Conservation (phyloP, 371 early-diverging fungal genomes). For the Apophysomyces elegans region DNA sequence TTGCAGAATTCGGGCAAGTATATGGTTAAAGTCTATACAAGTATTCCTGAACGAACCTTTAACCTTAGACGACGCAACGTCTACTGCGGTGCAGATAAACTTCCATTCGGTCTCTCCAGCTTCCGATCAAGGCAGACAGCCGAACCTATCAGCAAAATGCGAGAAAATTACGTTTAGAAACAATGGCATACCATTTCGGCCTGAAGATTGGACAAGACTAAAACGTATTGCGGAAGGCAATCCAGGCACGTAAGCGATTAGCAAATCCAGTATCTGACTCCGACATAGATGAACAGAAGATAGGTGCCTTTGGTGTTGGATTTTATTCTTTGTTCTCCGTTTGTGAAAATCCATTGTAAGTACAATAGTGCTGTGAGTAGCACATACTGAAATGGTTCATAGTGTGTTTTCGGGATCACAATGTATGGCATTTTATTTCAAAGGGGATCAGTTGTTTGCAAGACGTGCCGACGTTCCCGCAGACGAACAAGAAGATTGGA, state of each 20-base stretch:
- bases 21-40: not conserved
- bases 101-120: conserved; percentile 52
- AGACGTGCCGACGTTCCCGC: conserved; percentile 68
- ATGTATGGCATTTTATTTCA: conserved; percentile 92
- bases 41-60: not conserved
- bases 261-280: not conserved
- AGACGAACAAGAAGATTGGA: conserved; percentile 59
- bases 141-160: conserved; percentile 58
- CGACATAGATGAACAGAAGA: conserved; percentile 57
- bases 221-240: conserved; percentile 93
- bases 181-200: conserved; percentile 82
- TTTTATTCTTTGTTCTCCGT: conserved; percentile 88
- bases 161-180: conserved; percentile 76
- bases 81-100: conserved; percentile 58
- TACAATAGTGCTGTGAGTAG: not conserved
- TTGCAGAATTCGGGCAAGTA: conserved; percentile 64
- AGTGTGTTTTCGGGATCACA: conserved; percentile 72
- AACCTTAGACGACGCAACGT: conserved; percentile 64
- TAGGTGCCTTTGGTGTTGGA: conserved; percentile 91
- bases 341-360: conserved; percentile 87
- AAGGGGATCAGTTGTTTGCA: conserved; percentile 87
- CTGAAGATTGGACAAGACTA: conserved; percentile 85
- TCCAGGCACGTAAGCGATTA: conserved; percentile 55
- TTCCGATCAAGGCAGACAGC: conserved; percentile 33
- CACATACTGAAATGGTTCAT: not conserved